phyloP scores from a whole-genome alignment of 2,329 filamentous ascomycete species.

The Paracamarosporium sp. region DNA sequence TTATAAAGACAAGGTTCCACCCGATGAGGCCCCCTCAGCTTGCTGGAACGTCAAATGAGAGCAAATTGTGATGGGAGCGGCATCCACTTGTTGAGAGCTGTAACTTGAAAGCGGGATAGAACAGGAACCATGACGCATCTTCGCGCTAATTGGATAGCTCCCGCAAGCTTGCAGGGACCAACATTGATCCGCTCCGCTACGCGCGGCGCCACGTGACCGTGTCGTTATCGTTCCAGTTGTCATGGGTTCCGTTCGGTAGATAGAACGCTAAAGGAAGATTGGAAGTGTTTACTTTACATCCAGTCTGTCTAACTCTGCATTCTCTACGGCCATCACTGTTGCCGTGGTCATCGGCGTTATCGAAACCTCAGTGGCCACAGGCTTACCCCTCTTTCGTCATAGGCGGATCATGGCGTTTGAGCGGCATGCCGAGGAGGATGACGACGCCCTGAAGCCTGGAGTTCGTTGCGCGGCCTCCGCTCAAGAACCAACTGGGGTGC shows the following conservation, averaged over 20 bases:
- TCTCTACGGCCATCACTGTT: too few species aligned
- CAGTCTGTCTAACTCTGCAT: too few species aligned
- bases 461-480: conserved; percentile 11
- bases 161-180: neutral
- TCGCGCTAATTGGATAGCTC: neutral
- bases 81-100: neutral
- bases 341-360: neutral
- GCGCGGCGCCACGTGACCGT: neutral
- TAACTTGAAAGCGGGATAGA: neutral
- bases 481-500: neutral
- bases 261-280: neutral
- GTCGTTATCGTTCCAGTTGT: neutral
- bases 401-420: conserved; percentile 4
- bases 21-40: neutral
- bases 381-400: conserved; percentile 19
- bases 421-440: conserved; percentile 11
- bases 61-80: neutral
- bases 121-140: neutral
- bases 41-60: neutral
- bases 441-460: conserved; percentile 25
- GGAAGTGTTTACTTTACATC: too few species aligned
- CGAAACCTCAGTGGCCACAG: neutral
- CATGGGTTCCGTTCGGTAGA: neutral
- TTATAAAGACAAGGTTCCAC: neutral
- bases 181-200: too few species aligned